These are phyloP conservation scores for Guadua angustifolia DNA, from an alignment of 176 grass and related monocot species.

Conservation along the genomic window DNA sequence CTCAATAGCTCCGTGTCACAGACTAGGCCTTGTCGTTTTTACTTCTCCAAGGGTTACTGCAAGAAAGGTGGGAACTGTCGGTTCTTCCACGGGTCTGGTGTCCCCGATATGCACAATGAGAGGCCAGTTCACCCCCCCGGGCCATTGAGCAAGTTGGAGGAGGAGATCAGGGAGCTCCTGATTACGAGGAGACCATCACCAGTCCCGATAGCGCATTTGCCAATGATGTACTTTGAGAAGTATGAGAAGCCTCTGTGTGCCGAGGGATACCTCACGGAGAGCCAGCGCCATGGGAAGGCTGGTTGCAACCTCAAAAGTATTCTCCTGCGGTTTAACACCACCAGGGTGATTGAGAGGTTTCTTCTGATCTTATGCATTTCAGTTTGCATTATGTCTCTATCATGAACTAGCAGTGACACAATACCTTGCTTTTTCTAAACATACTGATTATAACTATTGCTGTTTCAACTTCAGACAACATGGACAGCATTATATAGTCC, in stretches of 20 bases:
- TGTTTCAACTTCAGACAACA: slow-evolving; percentile 5
- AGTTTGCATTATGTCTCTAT: slow-evolving; percentile 25
- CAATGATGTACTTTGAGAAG: slow-evolving; percentile 42
- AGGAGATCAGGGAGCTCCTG: slow-evolving; percentile 58
- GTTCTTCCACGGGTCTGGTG: slow-evolving; percentile 48
- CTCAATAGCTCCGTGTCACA: not conserved
- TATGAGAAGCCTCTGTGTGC: slow-evolving; percentile 46
- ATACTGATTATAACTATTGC: slow-evolving; percentile 17
- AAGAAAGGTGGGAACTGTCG: slow-evolving; percentile 54
- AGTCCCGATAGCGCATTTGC: slow-evolving; percentile 43
- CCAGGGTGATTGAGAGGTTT: slow-evolving; percentile 54
- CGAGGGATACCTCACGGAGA: slow-evolving; percentile 26
- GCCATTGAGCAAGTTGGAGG: slow-evolving; percentile 52
- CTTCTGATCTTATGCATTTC: slow-evolving; percentile 24
- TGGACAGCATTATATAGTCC: slow-evolving; percentile 49
- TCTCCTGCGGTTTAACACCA: slow-evolving; percentile 48
- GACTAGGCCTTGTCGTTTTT: slow-evolving; percentile 42
- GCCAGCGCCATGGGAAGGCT: slow-evolving; percentile 31
- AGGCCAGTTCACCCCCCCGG: too few relatives aligned
- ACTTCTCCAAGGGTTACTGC: slow-evolving; percentile 51
- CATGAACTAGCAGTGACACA: not conserved
- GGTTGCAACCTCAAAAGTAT: slow-evolving; percentile 46
- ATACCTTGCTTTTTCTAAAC: not conserved
- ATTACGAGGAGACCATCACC: not conserved
- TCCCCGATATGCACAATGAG: too few relatives aligned